These are phyloP conservation scores for Tetraselmis chui DNA, from an alignment of 139 green algal species.

Conservation along the genomic window DNA sequence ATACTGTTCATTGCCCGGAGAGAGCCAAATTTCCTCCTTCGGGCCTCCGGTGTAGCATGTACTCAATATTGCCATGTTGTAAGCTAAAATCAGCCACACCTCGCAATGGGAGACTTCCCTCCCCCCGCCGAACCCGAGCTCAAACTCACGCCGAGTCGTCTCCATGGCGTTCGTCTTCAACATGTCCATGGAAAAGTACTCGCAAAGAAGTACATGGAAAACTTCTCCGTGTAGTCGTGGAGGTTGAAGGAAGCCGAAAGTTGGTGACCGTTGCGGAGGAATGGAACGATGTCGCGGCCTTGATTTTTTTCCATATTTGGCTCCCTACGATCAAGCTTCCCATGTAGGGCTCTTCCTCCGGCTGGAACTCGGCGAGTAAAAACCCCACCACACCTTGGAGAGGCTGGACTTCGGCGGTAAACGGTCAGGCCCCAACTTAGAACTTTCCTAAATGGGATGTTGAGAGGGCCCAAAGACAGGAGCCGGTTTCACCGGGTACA, in stretches of 20 bases:
- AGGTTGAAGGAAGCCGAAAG: neutral
- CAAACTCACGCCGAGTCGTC: neutral
- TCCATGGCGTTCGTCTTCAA: neutral
- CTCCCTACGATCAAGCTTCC: too few relatives aligned
- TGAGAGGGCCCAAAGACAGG: too few relatives aligned
- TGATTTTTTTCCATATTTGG: neutral
- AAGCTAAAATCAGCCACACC: neutral
- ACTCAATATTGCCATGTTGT: neutral
- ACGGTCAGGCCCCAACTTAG: too few relatives aligned
- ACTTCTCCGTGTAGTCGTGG: neutral
- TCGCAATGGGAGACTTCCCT: neutral
- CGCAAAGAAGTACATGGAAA: neutral
- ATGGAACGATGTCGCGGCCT: neutral
- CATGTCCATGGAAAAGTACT: neutral
- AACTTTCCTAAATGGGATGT: too few relatives aligned
- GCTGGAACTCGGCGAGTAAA: too few relatives aligned
- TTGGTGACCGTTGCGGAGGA: neutral
- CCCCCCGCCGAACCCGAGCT: neutral
- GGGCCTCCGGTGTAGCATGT: neutral
- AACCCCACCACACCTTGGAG: too few relatives aligned
- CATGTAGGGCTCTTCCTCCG: too few relatives aligned
- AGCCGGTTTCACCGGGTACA: too few relatives aligned
- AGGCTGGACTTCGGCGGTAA: too few relatives aligned
- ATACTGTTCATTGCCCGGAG: neutral
- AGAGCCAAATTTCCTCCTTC: neutral